Conservation (phyloP, 169 alveolate species). For the Prorocentrum cordatum region DNA sequence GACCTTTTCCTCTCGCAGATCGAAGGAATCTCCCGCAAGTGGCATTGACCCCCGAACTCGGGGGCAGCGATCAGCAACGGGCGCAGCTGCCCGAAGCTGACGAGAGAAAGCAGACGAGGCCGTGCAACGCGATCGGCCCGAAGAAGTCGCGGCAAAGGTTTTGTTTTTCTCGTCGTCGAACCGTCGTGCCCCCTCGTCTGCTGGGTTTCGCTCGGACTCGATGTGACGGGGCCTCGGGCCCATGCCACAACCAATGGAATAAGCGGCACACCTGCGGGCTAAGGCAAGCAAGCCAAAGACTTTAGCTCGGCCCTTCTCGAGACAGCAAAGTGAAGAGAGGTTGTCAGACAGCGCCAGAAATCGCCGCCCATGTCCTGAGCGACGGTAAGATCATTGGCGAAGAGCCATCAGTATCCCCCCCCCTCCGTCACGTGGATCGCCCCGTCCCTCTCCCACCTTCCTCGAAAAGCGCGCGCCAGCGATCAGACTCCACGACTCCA, state of each 20-base stretch:
- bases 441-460: not conserved
- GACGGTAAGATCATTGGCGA: not conserved
- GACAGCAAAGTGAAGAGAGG: not conserved
- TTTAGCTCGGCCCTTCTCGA: not conserved
- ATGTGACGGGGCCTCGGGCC: not conserved
- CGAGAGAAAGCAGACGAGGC: too few relatives aligned
- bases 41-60: too few relatives aligned
- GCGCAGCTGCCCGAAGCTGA: too few relatives aligned
- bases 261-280: not conserved
- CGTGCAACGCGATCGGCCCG: too few relatives aligned
- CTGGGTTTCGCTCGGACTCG: not conserved
- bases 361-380: not conserved
- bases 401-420: not conserved
- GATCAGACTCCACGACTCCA: not conserved
- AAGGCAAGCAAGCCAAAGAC: not conserved
- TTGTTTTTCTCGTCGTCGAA: too few relatives aligned
- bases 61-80: too few relatives aligned
- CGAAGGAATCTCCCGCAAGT: too few relatives aligned
- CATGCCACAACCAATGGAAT: not conserved
- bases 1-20: too few relatives aligned
- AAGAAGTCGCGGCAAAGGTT: too few relatives aligned
- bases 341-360: not conserved
- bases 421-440: conserved; percentile 16
- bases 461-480: not conserved
- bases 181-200: not conserved